Conservation (phyloP, 129 eudicot genomes). For the Erigeron canadensis region DNA sequence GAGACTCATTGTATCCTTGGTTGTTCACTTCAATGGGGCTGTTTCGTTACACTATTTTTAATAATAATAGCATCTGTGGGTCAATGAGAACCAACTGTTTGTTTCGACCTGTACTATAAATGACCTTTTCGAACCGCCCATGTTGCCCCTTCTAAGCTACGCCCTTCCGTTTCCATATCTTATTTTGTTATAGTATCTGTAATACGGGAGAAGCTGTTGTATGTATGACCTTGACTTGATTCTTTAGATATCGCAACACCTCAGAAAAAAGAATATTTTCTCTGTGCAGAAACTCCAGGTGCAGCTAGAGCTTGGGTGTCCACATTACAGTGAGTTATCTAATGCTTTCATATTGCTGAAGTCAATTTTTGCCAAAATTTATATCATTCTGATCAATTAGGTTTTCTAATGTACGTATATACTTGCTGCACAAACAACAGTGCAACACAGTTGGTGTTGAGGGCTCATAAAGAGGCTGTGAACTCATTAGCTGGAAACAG, state of each 20-base stretch:
- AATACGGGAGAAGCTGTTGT: not conserved
- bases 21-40: too few relatives aligned
- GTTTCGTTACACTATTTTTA: too few relatives aligned
- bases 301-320: slow-evolving; percentile 98
- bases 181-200: slow-evolving; percentile 4
- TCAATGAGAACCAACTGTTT: too few relatives aligned
- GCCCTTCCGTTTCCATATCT: not conserved
- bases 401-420: not conserved
- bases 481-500: slow-evolving; percentile 94
- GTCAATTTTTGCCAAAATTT: not conserved
- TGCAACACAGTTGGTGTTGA: slow-evolving; percentile 88
- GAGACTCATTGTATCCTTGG: too few relatives aligned
- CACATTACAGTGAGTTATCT: slow-evolving; percentile 78
- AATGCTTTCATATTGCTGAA: not conserved
- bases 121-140: too few relatives aligned
- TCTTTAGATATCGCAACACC: slow-evolving; percentile 91
- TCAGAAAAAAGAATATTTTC: slow-evolving; percentile 86
- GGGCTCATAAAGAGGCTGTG: slow-evolving; percentile 97
- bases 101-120: too few relatives aligned
- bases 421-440: slow-evolving; percentile 37
- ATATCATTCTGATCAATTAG: not conserved
- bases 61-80: too few relatives aligned
- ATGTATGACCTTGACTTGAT: slow-evolving; percentile 41
- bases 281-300: slow-evolving; percentile 99
- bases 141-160: not conserved